Conservation (phyloP, 2,329 filamentous ascomycete genomes). For the Camillea tinctor region DNA sequence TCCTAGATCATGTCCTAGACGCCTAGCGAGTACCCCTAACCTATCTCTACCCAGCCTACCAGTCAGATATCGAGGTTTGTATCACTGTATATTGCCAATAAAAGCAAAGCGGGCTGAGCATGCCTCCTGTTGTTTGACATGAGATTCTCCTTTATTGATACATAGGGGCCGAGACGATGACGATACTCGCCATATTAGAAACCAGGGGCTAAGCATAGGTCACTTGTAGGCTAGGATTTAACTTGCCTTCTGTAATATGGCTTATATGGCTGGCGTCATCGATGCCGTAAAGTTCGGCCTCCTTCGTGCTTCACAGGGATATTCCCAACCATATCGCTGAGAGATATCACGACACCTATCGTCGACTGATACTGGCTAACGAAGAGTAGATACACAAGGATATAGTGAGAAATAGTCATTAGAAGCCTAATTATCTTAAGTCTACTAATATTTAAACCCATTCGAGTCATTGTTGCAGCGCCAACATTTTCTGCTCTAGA, state of each 20-base stretch:
- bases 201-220: conserved; percentile 7
- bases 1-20: no score
- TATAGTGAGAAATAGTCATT: conserved; percentile 69
- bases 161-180: neutral
- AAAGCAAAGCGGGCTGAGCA: no score
- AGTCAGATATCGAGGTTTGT: no score
- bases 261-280: conserved; percentile 72
- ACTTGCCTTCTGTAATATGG: conserved; percentile 74
- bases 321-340: conserved; percentile 55
- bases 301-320: conserved; percentile 67
- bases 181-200: neutral
- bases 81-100: no score
- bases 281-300: conserved; percentile 71
- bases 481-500: conserved; percentile 78
- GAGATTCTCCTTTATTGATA: neutral
- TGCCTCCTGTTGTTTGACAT: conserved; percentile 55
- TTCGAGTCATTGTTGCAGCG: conserved; percentile 72
- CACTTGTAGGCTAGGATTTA: conserved; percentile 70
- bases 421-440: conserved; percentile 74
- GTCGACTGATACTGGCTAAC: conserved; percentile 66
- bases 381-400: conserved; percentile 67
- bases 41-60: no score
- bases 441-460: conserved; percentile 75
- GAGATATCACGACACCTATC: conserved; percentile 55
- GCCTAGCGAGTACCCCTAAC: no score